Evolutionary conservation across 176 grass and related monocot species (phyloP).

Genomic region (Triticum aestivum): IWGSC_CS_RefSeq_v2.1 NC_057812.1:13397642-13398141

Average conservation of each 20-base stretch:
- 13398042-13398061: not conserved
- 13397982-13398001: too few relatives aligned
- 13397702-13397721: not conserved
- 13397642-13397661: not conserved
- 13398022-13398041: not conserved
- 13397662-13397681: constrained; percentile 6
- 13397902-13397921: constrained; percentile 11
- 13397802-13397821: constrained; percentile 16
- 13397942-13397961: constrained; percentile 22
- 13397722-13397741: not conserved
- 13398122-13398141: not conserved
- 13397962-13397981: not conserved
- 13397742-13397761: not conserved
- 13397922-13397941: not conserved
- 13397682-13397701: not conserved
- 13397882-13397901: constrained; percentile 7
- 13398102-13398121: not conserved
- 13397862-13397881: constrained; percentile 25
- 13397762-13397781: too few relatives aligned
- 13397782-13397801: not conserved
- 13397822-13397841: constrained; percentile 22
- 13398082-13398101: too few relatives aligned
- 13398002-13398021: not conserved
- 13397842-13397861: not conserved
- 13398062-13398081: constrained; percentile 7